Percentiles rank a stretch among this genome's conserved stretches.
Evolutionary conservation across 495 filamentous ascomycete genomes (phyloP).

Genomic region (Penicillium riverlandense): DNA sequence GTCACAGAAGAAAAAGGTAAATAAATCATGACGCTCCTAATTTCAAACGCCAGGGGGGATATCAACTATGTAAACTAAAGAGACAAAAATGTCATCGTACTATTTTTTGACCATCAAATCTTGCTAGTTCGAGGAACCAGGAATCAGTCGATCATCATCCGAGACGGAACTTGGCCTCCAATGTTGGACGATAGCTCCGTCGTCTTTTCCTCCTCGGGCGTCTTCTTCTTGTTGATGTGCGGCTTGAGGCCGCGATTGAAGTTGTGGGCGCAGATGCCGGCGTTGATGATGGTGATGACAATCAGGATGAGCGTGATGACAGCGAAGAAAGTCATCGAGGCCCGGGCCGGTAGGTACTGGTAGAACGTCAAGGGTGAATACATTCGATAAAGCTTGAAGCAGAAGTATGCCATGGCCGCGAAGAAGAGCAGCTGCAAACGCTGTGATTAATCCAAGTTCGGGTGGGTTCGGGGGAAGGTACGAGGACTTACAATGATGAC

Average conservation of each 20-base stretch:
- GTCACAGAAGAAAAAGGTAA: slow-evolving; percentile 2
- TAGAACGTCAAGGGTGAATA: slow-evolving; percentile 51
- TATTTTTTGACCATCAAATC: no score
- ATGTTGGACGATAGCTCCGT: slow-evolving; percentile 58
- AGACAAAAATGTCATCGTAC: background rate
- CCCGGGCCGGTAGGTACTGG: slow-evolving; percentile 65
- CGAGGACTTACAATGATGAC: slow-evolving; percentile 55
- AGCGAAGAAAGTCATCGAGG: slow-evolving; percentile 84
- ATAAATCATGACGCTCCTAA: slow-evolving; percentile 4
- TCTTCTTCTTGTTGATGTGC: slow-evolving; percentile 64
- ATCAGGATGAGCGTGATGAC: slow-evolving; percentile 86
- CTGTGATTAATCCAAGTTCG: slow-evolving; percentile 7
- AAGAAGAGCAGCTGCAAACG: slow-evolving; percentile 64
- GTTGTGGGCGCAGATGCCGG: slow-evolving; percentile 78
- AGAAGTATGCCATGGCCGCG: slow-evolving; percentile 86
- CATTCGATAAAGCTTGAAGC: slow-evolving; percentile 97
- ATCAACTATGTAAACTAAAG: background rate
- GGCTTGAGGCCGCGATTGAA: slow-evolving; percentile 87
- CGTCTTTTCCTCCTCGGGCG: slow-evolving; percentile 60
- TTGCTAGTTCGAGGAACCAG: background rate
- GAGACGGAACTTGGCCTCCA: slow-evolving; percentile 43
- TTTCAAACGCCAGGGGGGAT: slow-evolving; percentile 11
- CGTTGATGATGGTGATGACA: slow-evolving; percentile 81
- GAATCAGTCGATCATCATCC: slow-evolving; percentile 85
- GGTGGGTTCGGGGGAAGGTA: background rate